Evolutionary conservation across 495 filamentous ascomycete species (phyloP).

Genomic region (Neurospora sp.): DNA sequence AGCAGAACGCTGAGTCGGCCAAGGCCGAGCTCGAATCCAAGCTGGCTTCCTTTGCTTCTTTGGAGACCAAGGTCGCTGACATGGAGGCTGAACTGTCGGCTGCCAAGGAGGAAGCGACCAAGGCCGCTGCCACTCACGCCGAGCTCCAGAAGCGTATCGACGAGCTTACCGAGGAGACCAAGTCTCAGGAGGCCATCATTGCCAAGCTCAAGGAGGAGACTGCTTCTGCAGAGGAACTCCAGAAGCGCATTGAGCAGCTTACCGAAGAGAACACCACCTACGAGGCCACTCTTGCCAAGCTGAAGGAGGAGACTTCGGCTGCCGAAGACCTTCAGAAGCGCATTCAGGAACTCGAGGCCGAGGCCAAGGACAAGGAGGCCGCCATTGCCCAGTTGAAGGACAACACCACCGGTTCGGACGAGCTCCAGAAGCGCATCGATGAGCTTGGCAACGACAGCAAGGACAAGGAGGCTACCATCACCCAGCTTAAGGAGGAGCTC

Average conservation of each 20-base stretch:
- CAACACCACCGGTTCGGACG: slow-evolving; percentile 31
- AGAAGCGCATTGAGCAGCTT: slow-evolving; percentile 29
- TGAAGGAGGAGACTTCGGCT: slow-evolving; percentile 36
- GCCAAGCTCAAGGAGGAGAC: slow-evolving; percentile 38
- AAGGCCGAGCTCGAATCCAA: slow-evolving; percentile 29
- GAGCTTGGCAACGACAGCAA: slow-evolving; percentile 26
- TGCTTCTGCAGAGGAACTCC: slow-evolving; percentile 28
- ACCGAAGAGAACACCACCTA: slow-evolving; percentile 28
- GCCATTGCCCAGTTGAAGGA: slow-evolving; percentile 29
- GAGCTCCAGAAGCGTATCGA: slow-evolving; percentile 34
- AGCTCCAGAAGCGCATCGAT: slow-evolving; percentile 19
- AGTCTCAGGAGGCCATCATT: slow-evolving; percentile 32
- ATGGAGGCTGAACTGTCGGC: slow-evolving; percentile 27
- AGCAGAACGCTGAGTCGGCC: slow-evolving; percentile 26
- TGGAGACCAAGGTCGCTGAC: slow-evolving; percentile 26
- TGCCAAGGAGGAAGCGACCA: slow-evolving; percentile 28
- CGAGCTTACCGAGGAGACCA: slow-evolving; percentile 27
- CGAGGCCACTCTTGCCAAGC: slow-evolving; percentile 32
- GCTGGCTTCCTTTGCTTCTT: slow-evolving; percentile 19
- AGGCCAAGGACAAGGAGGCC: slow-evolving; percentile 29
- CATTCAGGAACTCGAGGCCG: slow-evolving; percentile 30
- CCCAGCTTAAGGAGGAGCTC: slow-evolving; percentile 32
- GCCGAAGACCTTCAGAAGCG: slow-evolving; percentile 28
- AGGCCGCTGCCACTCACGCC: slow-evolving; percentile 24
- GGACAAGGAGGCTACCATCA: slow-evolving; percentile 22